phyloP scores from a whole-genome alignment of 148 eudicot genomes.

The Rhododendron vialii region DNA sequence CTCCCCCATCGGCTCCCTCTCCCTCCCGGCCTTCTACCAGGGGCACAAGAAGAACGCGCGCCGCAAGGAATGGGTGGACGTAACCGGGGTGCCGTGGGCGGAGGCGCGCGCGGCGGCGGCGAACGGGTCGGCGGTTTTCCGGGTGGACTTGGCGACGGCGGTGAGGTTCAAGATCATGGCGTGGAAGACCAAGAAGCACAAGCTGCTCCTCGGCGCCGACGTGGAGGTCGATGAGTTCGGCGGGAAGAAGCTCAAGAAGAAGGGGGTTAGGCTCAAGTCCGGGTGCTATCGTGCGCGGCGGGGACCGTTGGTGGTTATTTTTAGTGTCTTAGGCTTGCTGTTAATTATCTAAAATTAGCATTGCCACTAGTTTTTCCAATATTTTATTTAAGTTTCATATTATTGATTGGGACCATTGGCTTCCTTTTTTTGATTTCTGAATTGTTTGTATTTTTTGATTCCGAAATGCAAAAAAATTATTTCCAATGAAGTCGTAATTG shows the following conservation, averaged over 20 bases:
- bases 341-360: neutral
- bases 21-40: constrained; percentile 43
- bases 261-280: constrained; percentile 48
- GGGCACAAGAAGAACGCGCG: constrained; percentile 51
- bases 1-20: constrained; percentile 21
- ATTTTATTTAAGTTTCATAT: too few species aligned
- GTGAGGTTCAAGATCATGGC: constrained; percentile 48
- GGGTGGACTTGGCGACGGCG: constrained; percentile 54
- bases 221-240: constrained; percentile 42
- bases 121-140: constrained; percentile 28
- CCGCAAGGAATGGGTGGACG: constrained; percentile 21
- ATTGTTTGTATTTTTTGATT: neutral
- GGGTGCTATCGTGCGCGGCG: constrained; percentile 12
- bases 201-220: constrained; percentile 33
- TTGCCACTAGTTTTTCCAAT: neutral
- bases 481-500: neutral
- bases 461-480: neutral
- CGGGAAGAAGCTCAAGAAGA: constrained; percentile 32
- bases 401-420: too few species aligned
- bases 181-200: constrained; percentile 53
- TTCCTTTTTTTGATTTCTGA: neutral
- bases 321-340: constrained; percentile 1
- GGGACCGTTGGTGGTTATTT: neutral
- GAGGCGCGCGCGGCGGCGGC: constrained; percentile 11
- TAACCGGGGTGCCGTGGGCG: constrained; percentile 30